These are phyloP conservation scores for Zygosaccharomyces kombuchaensis DNA, from an alignment of 805 yeast genomes.

Conservation along the genomic window DNA sequence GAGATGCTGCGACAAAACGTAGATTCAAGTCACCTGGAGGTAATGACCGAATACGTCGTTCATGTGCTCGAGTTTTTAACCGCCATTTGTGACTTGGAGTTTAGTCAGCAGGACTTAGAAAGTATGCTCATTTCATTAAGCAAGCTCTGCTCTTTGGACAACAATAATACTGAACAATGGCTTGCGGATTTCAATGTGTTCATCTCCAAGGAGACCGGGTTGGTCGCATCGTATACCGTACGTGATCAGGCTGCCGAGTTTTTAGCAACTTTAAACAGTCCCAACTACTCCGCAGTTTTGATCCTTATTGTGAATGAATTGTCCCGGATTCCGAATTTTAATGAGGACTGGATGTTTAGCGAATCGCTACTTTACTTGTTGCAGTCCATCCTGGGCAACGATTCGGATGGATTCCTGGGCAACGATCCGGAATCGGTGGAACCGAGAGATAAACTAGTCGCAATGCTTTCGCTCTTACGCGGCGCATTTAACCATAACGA, in stretches of 20 bases:
- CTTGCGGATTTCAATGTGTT: constrained; percentile 59
- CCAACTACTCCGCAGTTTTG: constrained; percentile 7
- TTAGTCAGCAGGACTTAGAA: constrained; percentile 11
- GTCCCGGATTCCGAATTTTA: constrained; percentile 4
- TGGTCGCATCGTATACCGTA: constrained; percentile 49
- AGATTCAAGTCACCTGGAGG: constrained; percentile 7
- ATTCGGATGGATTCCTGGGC: constrained; percentile 14
- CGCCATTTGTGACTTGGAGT: constrained; percentile 10
- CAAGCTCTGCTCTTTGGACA: constrained; percentile 40
- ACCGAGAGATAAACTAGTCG: constrained; percentile 9
- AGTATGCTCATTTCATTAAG: constrained; percentile 31
- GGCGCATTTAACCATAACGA: constrained; percentile 15
- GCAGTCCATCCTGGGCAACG: constrained; percentile 22
- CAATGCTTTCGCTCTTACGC: constrained; percentile 10
- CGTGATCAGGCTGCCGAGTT: constrained; percentile 62
- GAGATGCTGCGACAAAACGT: constrained; percentile 3
- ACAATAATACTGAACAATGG: constrained; percentile 45
- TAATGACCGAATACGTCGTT: constrained; percentile 21
- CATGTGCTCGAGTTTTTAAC: constrained; percentile 23
- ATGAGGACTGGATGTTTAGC: constrained; percentile 10
- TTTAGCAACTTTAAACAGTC: constrained; percentile 44
- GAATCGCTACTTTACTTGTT: constrained; percentile 27
- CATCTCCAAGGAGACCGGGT: constrained; percentile 71
- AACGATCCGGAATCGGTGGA: constrained; percentile 18
- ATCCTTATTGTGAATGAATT: constrained; percentile 7